phyloP scores from a whole-genome alignment of 805 yeast species.

The Saturnispora saitoi region DNA sequence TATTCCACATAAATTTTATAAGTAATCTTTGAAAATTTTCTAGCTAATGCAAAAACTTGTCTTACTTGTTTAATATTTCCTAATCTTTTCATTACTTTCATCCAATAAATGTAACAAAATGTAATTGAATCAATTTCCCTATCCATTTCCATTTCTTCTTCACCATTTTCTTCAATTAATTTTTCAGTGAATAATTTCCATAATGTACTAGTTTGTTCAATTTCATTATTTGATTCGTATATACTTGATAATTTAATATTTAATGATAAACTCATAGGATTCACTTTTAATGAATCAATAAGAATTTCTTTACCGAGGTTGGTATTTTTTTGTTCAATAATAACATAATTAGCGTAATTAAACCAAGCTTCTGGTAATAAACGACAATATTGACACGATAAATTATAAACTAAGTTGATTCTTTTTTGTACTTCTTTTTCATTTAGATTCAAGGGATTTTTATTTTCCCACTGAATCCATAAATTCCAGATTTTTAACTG shows the following conservation, averaged over 20 bases:
- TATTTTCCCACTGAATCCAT: slow-evolving; percentile 76
- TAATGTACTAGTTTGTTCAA: slow-evolving; percentile 39
- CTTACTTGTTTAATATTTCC: slow-evolving; percentile 51
- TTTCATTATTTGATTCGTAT: slow-evolving; percentile 50
- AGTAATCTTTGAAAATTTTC: slow-evolving; percentile 55
- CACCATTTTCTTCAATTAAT: slow-evolving; percentile 29
- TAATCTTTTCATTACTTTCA: slow-evolving; percentile 61
- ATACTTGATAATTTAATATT: slow-evolving; percentile 61
- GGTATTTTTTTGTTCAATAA: slow-evolving; percentile 12
- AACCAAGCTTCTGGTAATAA: slow-evolving; percentile 76
- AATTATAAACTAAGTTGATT: slow-evolving; percentile 61
- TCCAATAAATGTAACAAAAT: slow-evolving; percentile 54
- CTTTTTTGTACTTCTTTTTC: slow-evolving; percentile 45
- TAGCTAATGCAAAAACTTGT: slow-evolving; percentile 55
- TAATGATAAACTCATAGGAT: slow-evolving; percentile 63
- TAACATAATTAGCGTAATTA: slow-evolving; percentile 33
- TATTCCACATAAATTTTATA: slow-evolving; percentile 74
- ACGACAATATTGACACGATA: slow-evolving; percentile 52
- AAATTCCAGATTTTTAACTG: slow-evolving; percentile 54
- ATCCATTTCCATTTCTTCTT: slow-evolving; percentile 12
- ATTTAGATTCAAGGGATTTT: slow-evolving; percentile 55
- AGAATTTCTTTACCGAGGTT: slow-evolving; percentile 35
- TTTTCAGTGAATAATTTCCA: slow-evolving; percentile 44
- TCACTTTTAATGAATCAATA: slow-evolving; percentile 47
- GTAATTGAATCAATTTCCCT: slow-evolving; percentile 34